Percentiles rank a stretch among this genome's conserved stretches.
These are phyloP conservation scores for Saksenaea oblongispora DNA, from an alignment of 371 early-diverging fungal species.

Conservation along the genomic window DNA sequence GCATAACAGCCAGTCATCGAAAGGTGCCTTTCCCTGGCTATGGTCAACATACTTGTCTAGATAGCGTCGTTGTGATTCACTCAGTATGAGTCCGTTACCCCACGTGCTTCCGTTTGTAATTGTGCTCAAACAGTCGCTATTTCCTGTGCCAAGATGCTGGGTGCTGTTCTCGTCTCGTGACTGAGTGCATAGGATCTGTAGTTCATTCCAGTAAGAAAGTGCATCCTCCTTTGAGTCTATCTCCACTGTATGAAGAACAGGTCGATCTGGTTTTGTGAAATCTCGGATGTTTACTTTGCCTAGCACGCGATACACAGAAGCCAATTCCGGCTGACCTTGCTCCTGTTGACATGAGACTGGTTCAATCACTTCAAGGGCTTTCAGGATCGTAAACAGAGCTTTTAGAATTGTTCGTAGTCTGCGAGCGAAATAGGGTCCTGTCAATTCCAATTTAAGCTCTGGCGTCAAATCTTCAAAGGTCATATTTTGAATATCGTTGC, in stretches of 20 bases:
- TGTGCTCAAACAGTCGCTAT: slow-evolving; percentile 1
- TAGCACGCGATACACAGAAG: neutral
- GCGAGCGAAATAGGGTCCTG: neutral
- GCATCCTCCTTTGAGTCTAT: slow-evolving; percentile 10
- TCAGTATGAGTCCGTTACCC: slow-evolving; percentile 7
- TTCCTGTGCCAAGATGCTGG: neutral
- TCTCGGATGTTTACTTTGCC: slow-evolving; percentile 10
- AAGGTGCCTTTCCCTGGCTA: slow-evolving; percentile 7
- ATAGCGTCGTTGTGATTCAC: slow-evolving; percentile 8
- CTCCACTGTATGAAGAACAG: slow-evolving; percentile 8
- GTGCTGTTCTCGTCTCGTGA: neutral
- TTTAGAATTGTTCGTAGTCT: slow-evolving; percentile 9
- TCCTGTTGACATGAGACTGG: neutral
- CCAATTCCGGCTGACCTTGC: neutral
- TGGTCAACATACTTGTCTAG: slow-evolving; percentile 14
- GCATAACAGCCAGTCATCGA: slow-evolving; percentile 12
- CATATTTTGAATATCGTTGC: slow-evolving; percentile 2
- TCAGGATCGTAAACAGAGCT: slow-evolving; percentile 9
- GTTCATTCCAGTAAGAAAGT: slow-evolving; percentile 19
- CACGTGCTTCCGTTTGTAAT: slow-evolving; percentile 18
- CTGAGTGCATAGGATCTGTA: slow-evolving; percentile 20
- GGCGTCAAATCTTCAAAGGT: slow-evolving; percentile 6
- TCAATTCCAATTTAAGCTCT: slow-evolving; percentile 9
- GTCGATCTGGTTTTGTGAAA: slow-evolving; percentile 8
- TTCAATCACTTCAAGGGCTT: slow-evolving; percentile 14